Conservation (phyloP, 805 yeast genomes). For the Jamesozyma rosinii region DNA sequence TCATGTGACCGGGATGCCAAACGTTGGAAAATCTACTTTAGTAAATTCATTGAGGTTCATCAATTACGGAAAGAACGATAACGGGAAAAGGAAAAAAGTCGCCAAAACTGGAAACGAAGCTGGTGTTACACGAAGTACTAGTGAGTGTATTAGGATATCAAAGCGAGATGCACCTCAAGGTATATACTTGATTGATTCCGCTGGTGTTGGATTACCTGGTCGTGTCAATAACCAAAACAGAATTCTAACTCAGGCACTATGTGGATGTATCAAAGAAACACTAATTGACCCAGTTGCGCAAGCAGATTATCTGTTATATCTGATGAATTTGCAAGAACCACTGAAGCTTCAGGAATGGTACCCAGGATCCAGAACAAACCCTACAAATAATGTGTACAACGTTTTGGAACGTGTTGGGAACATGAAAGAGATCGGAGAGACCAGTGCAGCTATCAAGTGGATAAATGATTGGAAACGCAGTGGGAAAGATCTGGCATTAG, state of each 20-base stretch:
- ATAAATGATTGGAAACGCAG: conserved; percentile 47
- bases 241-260: conserved; percentile 64
- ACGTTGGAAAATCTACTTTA: conserved; percentile 90
- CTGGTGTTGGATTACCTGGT: conserved; percentile 79
- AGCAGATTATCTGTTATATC: conserved; percentile 73
- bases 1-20: conserved; percentile 89
- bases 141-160: conserved; percentile 58
- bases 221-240: conserved; percentile 49
- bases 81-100: conserved; percentile 42
- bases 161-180: neutral
- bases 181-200: conserved; percentile 73
- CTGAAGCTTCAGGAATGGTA: conserved; percentile 8
- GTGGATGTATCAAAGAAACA: conserved; percentile 63
- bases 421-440: conserved; percentile 45
- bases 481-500: conserved; percentile 35
- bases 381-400: conserved; percentile 63
- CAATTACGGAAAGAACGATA: conserved; percentile 17
- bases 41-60: conserved; percentile 61
- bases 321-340: conserved; percentile 53
- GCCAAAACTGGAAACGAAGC: conserved; percentile 82
- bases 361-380: conserved; percentile 29
- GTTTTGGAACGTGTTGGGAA: conserved; percentile 39
- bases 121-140: conserved; percentile 76
- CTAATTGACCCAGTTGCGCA: conserved; percentile 76
- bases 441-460: conserved; percentile 57